Percentiles rank a stretch among this genome's conserved stretches.
These are phyloP conservation scores for Pseudogymnoascus sp. DNA, from an alignment of 2,329 filamentous ascomycete genomes.

Conservation along the genomic window DNA sequence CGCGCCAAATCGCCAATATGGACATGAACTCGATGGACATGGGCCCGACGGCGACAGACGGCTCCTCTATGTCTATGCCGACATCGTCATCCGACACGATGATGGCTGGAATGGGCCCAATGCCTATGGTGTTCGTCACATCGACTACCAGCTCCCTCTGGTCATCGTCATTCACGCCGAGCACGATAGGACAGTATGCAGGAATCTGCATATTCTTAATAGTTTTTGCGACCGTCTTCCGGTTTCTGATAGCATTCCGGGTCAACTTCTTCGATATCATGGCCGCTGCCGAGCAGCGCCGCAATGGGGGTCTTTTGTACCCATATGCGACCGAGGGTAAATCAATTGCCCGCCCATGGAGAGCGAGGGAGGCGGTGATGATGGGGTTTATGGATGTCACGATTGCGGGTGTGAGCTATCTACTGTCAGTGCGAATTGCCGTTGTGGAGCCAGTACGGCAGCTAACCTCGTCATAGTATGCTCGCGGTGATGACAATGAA, in stretches of 20 bases:
- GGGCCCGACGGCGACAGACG: neutral
- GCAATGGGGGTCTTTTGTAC: slow-evolving; percentile 9
- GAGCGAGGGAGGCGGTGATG: slow-evolving; percentile 70
- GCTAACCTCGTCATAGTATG: slow-evolving; percentile 52
- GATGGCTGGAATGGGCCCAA: slow-evolving; percentile 22
- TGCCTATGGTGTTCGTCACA: slow-evolving; percentile 55
- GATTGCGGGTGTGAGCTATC: slow-evolving; percentile 66
- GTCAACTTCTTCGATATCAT: slow-evolving; percentile 13
- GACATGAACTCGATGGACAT: neutral
- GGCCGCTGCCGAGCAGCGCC: slow-evolving; percentile 7
- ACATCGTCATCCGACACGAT: neutral
- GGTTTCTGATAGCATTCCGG: slow-evolving; percentile 63
- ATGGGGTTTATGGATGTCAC: slow-evolving; percentile 60
- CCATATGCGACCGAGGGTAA: neutral
- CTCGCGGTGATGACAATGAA: slow-evolving; percentile 83
- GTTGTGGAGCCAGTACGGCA: slow-evolving; percentile 10
- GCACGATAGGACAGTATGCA: slow-evolving; percentile 62
- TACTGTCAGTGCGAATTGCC: slow-evolving; percentile 57
- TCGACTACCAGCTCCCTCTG: slow-evolving; percentile 53
- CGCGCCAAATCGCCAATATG: neutral
- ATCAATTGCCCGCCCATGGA: slow-evolving; percentile 41
- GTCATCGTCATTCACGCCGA: slow-evolving; percentile 65
- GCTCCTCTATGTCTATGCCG: neutral
- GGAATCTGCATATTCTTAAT: slow-evolving; percentile 87
- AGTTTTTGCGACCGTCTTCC: slow-evolving; percentile 59